A percentile compares a stretch with the other conserved stretches of the same genome.
phyloP scores from a whole-genome alignment of 805 yeast genomes.

The Danielia reshetovae region DNA sequence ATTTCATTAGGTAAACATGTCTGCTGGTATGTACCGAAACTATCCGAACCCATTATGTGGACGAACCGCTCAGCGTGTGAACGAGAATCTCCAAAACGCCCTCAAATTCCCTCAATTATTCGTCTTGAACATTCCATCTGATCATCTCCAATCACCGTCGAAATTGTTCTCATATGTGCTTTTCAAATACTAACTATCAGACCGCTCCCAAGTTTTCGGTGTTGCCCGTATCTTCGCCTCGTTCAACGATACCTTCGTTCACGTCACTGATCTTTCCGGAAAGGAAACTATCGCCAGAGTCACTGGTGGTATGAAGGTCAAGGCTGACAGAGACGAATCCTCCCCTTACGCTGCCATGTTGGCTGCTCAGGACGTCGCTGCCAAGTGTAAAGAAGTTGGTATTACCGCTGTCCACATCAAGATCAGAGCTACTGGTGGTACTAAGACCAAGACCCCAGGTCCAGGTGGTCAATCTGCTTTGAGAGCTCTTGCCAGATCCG shows the following conservation, averaged over 20 bases:
- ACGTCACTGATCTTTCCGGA: slow-evolving; percentile 98
- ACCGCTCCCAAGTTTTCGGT: slow-evolving; percentile 97
- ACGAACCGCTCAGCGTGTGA: background rate
- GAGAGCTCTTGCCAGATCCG: slow-evolving; percentile 99
- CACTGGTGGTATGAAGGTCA: slow-evolving; percentile 99
- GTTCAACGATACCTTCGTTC: slow-evolving; percentile 99
- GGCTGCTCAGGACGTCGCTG: slow-evolving; percentile 99
- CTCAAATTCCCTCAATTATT: background rate
- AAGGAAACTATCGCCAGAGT: slow-evolving; percentile 99
- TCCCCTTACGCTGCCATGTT: slow-evolving; percentile 99
- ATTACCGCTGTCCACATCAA: slow-evolving; percentile 99
- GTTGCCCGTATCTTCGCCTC: slow-evolving; percentile 99
- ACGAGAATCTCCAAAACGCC: background rate
- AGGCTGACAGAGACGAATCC: slow-evolving; percentile 99
- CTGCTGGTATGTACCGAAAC: slow-evolving; percentile 19
- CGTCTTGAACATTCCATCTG: too few species aligned
- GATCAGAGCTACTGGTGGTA: slow-evolving; percentile 99
- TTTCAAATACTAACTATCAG: slow-evolving; percentile 33
- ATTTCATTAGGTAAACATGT: slow-evolving; percentile 17
- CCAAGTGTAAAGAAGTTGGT: slow-evolving; percentile 98
- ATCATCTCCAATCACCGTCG: too few species aligned
- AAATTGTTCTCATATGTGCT: too few species aligned
- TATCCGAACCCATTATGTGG: background rate
- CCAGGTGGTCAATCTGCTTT: slow-evolving; percentile 99
- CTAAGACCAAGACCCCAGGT: slow-evolving; percentile 99